phyloP scores from a whole-genome alignment of 2,329 filamentous ascomycete genomes.

The Talaromyces verruculosus region DNA sequence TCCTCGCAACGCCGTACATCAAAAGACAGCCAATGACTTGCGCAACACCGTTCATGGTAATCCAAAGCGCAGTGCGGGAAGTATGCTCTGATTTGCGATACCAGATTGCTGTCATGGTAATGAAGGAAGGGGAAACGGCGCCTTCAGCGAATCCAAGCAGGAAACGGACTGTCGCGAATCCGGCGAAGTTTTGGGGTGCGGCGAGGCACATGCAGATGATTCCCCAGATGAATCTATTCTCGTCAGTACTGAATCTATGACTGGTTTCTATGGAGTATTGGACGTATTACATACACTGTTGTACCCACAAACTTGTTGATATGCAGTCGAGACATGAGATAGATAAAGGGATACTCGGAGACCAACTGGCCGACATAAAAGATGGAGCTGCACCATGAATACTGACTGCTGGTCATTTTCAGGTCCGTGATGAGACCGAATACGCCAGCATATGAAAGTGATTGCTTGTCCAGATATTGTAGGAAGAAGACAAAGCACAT shows the following conservation, averaged over 20 bases:
- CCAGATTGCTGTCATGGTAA: conserved; percentile 49
- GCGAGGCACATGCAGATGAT: conserved; percentile 48
- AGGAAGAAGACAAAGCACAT: conserved; percentile 48
- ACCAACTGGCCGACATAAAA: conserved; percentile 46
- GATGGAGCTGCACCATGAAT: conserved; percentile 49
- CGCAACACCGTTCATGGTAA: conserved; percentile 50
- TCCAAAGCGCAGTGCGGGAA: conserved; percentile 40
- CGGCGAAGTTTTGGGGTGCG: conserved; percentile 42
- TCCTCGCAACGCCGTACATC: conserved; percentile 55
- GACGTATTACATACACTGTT: conserved; percentile 41
- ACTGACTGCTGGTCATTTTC: conserved; percentile 47
- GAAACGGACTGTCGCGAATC: conserved; percentile 44
- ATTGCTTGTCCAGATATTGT: conserved; percentile 44
- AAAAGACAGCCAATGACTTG: conserved; percentile 49
- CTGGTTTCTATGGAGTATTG: neutral
- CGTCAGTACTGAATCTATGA: neutral
- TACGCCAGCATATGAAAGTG: conserved; percentile 49
- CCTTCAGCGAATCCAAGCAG: conserved; percentile 49
- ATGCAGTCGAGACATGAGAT: conserved; percentile 52
- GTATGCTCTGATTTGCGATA: conserved; percentile 43
- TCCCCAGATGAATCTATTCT: conserved; percentile 45
- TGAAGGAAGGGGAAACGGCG: conserved; percentile 48
- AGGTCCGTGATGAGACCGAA: conserved; percentile 50
- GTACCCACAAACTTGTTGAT: conserved; percentile 53
- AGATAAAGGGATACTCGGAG: conserved; percentile 53